Evolutionary conservation across 345 rosid species (phyloP), one percentile per base, ranked within the genome.

Genomic region (Turritis glabra): DNA sequence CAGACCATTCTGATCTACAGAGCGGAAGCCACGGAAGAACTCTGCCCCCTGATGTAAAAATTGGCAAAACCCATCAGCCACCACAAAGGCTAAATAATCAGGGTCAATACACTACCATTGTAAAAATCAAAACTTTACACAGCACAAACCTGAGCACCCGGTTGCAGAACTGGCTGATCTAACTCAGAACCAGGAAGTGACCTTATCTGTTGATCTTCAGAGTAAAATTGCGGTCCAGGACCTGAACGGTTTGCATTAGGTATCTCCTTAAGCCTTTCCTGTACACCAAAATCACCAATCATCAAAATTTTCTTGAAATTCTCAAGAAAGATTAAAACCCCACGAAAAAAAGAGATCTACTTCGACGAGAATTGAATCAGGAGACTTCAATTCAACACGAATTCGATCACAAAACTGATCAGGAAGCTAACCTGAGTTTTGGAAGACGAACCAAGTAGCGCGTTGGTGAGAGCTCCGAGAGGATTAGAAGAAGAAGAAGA

Each of bases 401-500:
- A 33, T 26, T 7, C 0, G 22, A 27, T 11, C 26, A 58, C 0
- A 11, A 33, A 19, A 35, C n/a, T 5, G 8, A 60, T 7, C 8
- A 67, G 11, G 53, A 69, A 75, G 55, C 76, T 7, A 11, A 90
- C 99, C 99, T 89, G 96, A 35, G 86, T 86, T 80, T 92, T 92
- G 71, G 97, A 92, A 64, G 99, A 92, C 3, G 99, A 88, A 69
- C 96, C 97, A 29, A 90, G 80, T 29, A 95, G 82, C 55, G 91
- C 87, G 89, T 92, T 95, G 79, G 99, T 92, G 37, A 95, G 89
- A 75, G 98, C 88, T 17, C 98, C 97, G 15, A 95, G 78, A 38
- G 99, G 99, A 64, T 95, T 95, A 18, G 98, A 84, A 19, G 97
- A 88, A 71, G 93, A 86, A 63, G 99, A 92, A 11, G 96, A 87